A percentile compares a stretch with the other conserved stretches of the same genome.
Evolutionary conservation across 352 stramenopile genomes (phyloP).

Genomic region (Phytophthora aleatoria): DNA sequence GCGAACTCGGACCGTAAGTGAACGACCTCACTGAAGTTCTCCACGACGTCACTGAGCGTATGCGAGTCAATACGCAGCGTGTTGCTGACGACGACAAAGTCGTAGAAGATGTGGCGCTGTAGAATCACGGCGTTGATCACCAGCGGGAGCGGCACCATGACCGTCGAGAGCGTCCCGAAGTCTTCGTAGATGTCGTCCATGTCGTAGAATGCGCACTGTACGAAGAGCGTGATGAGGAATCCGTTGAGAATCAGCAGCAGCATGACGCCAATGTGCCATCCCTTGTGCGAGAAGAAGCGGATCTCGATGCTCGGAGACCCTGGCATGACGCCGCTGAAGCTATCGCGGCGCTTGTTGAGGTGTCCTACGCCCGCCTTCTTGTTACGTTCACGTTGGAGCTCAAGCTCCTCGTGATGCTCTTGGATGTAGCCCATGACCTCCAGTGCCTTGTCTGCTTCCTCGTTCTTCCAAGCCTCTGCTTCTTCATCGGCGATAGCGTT

Average conservation of each 20-base stretch:
- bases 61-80: slow-evolving; percentile 53
- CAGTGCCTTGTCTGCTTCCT: slow-evolving; percentile 30
- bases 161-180: slow-evolving; percentile 30
- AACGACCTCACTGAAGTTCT: slow-evolving; percentile 65
- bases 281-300: slow-evolving; percentile 64
- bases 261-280: slow-evolving; percentile 66
- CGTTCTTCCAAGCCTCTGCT: slow-evolving; percentile 21
- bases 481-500: slow-evolving; percentile 25
- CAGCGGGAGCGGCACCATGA: slow-evolving; percentile 46
- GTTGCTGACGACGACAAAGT: slow-evolving; percentile 63
- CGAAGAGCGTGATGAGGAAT: slow-evolving; percentile 61
- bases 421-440: slow-evolving; percentile 32
- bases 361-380: slow-evolving; percentile 5
- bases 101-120: slow-evolving; percentile 59
- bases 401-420: slow-evolving; percentile 33
- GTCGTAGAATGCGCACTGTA: slow-evolving; percentile 61
- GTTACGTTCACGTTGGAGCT: slow-evolving; percentile 21
- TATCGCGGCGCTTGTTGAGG: slow-evolving; percentile 4
- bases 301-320: slow-evolving; percentile 24
- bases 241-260: slow-evolving; percentile 66
- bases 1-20: slow-evolving; percentile 55
- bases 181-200: slow-evolving; percentile 40
- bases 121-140: slow-evolving; percentile 58
- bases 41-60: slow-evolving; percentile 58
- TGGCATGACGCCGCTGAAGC: slow-evolving; percentile 17